Percentiles rank a stretch among this genome's conserved stretches.
These are phyloP conservation scores for Geotrichum bryndzae DNA, from an alignment of 1,139 yeast species.

Conservation along the genomic window DNA sequence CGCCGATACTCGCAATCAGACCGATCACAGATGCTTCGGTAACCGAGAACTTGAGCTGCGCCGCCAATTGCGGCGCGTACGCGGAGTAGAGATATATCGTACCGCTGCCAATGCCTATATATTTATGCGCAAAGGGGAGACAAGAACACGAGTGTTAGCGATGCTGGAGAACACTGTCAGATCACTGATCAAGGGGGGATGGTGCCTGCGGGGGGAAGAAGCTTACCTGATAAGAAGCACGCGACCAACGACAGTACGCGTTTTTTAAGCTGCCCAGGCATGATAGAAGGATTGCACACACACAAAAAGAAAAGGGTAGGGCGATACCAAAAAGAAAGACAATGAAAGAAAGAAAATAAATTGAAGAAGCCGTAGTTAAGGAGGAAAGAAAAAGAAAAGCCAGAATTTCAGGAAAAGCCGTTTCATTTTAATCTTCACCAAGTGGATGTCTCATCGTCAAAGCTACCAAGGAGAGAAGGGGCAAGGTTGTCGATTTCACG, in stretches of 20 bases:
- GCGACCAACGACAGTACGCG: slow-evolving; percentile 25
- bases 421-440: neutral
- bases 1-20: slow-evolving; percentile 50
- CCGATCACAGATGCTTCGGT: slow-evolving; percentile 52
- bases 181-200: neutral
- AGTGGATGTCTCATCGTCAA: neutral
- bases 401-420: neutral
- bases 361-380: neutral
- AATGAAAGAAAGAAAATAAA: neutral
- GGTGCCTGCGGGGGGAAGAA: neutral
- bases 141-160: neutral
- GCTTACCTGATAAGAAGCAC: slow-evolving; percentile 31
- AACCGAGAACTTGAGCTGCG: slow-evolving; percentile 45
- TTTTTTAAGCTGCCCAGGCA: neutral
- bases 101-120: slow-evolving; percentile 43
- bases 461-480: neutral
- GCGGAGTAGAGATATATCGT: slow-evolving; percentile 55
- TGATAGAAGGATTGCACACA: neutral
- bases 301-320: neutral
- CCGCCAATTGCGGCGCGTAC: slow-evolving; percentile 56
- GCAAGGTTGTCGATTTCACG: too few relatives aligned
- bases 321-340: neutral
- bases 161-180: neutral
- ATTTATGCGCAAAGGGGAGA: neutral
- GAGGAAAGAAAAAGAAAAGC: neutral